Base-by-base conservation (phyloP, 495 filamentous ascomycete species). In the Filosporella fistucella region DNA sequence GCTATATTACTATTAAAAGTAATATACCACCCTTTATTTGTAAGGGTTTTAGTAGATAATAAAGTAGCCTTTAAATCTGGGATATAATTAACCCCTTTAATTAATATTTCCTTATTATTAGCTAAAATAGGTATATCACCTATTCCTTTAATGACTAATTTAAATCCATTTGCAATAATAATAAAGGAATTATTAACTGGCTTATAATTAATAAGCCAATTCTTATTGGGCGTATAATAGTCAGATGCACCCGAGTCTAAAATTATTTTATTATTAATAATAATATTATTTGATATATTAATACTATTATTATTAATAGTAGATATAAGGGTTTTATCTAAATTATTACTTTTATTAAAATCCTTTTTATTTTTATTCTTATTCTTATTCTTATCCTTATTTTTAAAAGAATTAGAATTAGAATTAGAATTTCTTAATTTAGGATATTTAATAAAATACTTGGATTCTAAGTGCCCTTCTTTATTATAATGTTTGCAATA, bases 161-260 rank as follows among this genome's bases (percentile, higher is more conserved):
- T 41, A 20, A 22, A 21, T 9, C 46, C 22, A 22, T 49, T 42
- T 3, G 46, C 38, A 28, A 49, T 18, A 1, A 26, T 18, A 8
- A 42, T 34, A 42, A 13, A 32, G 18, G 21, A 22, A 34, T 42
- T 49, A 49, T 16, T 10, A 33, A 42, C 28, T 1, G 18, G 11
- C 17, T 49, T 49, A 49, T 49, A 49, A 22, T 49, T 20, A 21
- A 49, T 8, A 17, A 49, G 28, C 46, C 24, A 49, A 7, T 49
- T 21, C 29, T 42, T 49, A 42, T 49, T 42, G 34, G 25, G 28
- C 9, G 37, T 49, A 49, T 32, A 49, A 18, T 49, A 23, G 16
- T 49, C 26, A 24, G 25, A 33, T 33, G 37, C 37, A 17, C 46
- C 34, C 1, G 37, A 49, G 22, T 49, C 46, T 32, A 49, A 14